Evolutionary conservation across 306 rosid genomes (phyloP), one percentile per base, ranked within the genome.

Genomic region (Acmispon strigosus): DNA sequence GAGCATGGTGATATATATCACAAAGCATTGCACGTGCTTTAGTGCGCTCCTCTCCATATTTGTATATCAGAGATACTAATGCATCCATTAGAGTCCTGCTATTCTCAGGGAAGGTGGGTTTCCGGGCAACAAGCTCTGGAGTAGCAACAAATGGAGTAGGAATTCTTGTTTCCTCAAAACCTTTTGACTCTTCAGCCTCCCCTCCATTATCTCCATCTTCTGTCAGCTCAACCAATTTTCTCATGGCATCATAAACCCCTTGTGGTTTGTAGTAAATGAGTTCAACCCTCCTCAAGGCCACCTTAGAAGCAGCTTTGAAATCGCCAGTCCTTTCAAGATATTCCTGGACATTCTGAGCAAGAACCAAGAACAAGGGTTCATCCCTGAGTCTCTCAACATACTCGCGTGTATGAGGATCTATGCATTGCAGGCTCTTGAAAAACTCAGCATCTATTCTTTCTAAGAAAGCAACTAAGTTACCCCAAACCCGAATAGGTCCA

Each of bases 11-110:
- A 76, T 95, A 95, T 73, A 91, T 91, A 85, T 95, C 97, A 78
- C 99, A 95, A 13, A 95, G 96, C 99, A 95, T 91, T 32, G 96
- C 96, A 3, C 99, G 90, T 43, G 97, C 97, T 76, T 91, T 95
- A 9, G 96, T 91, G 68, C 97, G 84, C 84, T 95, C 99, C 16
- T 95, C 99, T 18, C 97, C 97, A 32, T 76, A 79, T 66, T 91
- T 85, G 81, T 95, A 95, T 47, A 95, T 87, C 48, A 85, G 80
- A 17, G 92, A 87, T 5, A 91, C 99, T 82, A 89, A 76, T 65
- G 60, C 60, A 79, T 95, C 99, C 99, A 91, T 91, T 70, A 87
- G 75, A 8, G 85, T 51, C 81, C 99, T 83, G 66, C 96, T 89
- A 53, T 86, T 83, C 79, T 89, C 99, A 0, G 96, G 88, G 66